Evolutionary conservation across 2,329 filamentous ascomycete genomes (phyloP), one percentile per base, ranked within the genome.

Genomic region (Sclerotinia minor): DNA sequence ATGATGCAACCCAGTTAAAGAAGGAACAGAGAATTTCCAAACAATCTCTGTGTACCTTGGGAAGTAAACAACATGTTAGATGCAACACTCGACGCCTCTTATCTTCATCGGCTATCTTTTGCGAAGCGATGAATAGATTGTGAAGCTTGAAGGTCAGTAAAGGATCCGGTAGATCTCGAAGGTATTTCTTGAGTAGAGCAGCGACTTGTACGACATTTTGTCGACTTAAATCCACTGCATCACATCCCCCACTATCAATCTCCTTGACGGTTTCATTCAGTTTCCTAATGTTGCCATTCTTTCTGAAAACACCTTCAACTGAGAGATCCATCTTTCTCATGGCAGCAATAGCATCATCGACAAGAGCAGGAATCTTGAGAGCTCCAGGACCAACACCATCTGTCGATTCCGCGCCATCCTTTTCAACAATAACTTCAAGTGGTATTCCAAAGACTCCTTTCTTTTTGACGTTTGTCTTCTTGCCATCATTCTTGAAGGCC

Each of bases 321-420:
- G 94, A 98, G 82, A 99, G 93, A 78, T 99, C 95, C 92, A 99
- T 98, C 79, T 94, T 95, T 74, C 94, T 89, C 92, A 99, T 97
- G 17, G 94, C 93, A 5, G 92, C 91, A 49, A 99, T 90, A 60
- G 94, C 89, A 77, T 97, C 94, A 75, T 98, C 94, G n/a, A 99
- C 86, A 64, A 99, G 84, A n/a, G 92, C 91, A 3, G 95, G 95
- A 53, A 99, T 92, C 65, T 92, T 90, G 67, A 99, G 83, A 19
- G 92, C 90, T 24, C 94, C 94, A 15, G 95, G 94, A 0, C 95
- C 95, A 70, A 99, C 92, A 47, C 95, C 95, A 77, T 98, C 93
- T 0, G 94, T 98, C n/a, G 94, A 98, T 76, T 99, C 95, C 52
- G 95, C 94, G 54, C 94, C 94, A 75, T 97, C 94, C 71, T 92